Conservation (phyloP, 192 early-diverging fungal genomes). For the Tieghemiomyces parasiticus region DNA sequence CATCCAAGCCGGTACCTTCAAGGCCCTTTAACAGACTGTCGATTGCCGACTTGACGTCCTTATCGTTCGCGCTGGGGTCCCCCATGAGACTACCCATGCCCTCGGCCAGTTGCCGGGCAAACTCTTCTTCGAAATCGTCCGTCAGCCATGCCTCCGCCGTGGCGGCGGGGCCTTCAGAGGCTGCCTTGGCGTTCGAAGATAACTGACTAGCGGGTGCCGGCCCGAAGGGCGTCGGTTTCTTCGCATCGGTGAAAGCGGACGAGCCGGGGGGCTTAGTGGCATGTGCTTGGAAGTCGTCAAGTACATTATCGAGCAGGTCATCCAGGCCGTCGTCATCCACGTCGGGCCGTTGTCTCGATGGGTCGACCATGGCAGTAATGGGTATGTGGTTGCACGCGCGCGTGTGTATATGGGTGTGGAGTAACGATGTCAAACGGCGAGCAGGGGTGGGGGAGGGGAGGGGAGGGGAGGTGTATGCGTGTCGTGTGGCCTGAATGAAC, state of each 20-base stretch:
- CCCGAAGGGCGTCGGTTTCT: too few relatives aligned
- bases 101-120: conserved; percentile 53
- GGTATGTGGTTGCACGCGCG: too few relatives aligned
- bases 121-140: conserved; percentile 39
- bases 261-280: not conserved
- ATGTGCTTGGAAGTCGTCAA: conserved; percentile 5
- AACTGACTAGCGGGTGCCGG: not conserved
- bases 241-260: too few relatives aligned
- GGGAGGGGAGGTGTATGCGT: too few relatives aligned
- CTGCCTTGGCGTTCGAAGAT: not conserved
- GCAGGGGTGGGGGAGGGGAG: too few relatives aligned
- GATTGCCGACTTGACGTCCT: conserved; percentile 24
- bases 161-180: not conserved
- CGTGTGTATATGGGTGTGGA: too few relatives aligned
- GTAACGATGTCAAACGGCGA: too few relatives aligned
- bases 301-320: conserved; percentile 1
- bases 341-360: too few relatives aligned
- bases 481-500: too few relatives aligned
- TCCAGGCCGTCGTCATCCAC: conserved; percentile 1
- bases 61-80: conserved; percentile 34
- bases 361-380: too few relatives aligned
- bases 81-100: conserved; percentile 72
- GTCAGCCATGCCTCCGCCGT: not conserved
- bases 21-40: not conserved
- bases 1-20: not conserved